phyloP scores from a whole-genome alignment of 176 grass and related monocot species.

The Bromus sterilis region DNA sequence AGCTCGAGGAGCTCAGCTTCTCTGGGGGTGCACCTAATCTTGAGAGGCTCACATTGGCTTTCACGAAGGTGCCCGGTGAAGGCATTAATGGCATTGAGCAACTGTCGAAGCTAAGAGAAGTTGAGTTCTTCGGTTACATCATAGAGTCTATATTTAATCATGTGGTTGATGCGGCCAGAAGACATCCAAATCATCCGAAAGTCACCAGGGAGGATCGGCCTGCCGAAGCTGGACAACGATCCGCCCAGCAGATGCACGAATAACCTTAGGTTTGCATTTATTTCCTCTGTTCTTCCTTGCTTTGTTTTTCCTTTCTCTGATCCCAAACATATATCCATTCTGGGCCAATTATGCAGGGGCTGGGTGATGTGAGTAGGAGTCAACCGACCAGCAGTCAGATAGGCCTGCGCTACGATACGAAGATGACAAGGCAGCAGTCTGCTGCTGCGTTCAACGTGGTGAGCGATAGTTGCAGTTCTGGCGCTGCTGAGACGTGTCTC shows the following conservation, averaged over 20 bases:
- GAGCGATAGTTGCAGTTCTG: too few relatives aligned
- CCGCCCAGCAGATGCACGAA: too few relatives aligned
- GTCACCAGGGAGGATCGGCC: neutral
- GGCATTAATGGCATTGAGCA: neutral
- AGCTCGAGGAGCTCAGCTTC: slow-evolving; percentile 5
- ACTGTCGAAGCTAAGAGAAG: neutral
- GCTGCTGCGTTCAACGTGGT: too few relatives aligned
- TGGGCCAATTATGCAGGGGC: too few relatives aligned
- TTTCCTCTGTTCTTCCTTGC: too few relatives aligned
- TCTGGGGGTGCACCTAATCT: neutral
- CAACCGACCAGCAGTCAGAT: too few relatives aligned
- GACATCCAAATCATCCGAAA: neutral
- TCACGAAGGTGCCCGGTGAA: neutral
- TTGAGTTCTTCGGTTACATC: neutral
- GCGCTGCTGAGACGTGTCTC: too few relatives aligned
- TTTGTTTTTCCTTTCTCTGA: too few relatives aligned
- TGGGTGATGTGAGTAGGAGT: rapidly evolving
- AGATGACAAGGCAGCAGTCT: too few relatives aligned
- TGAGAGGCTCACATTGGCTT: neutral
- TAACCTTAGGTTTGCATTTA: too few relatives aligned
- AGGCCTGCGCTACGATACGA: too few relatives aligned
- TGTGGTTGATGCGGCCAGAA: neutral
- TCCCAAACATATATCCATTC: too few relatives aligned
- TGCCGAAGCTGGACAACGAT: neutral
- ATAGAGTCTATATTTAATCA: neutral